Evolutionary conservation across 192 early-diverging fungal species (phyloP), one percentile per base, ranked within the genome.

Genomic region (Podila epicladia): DNA sequence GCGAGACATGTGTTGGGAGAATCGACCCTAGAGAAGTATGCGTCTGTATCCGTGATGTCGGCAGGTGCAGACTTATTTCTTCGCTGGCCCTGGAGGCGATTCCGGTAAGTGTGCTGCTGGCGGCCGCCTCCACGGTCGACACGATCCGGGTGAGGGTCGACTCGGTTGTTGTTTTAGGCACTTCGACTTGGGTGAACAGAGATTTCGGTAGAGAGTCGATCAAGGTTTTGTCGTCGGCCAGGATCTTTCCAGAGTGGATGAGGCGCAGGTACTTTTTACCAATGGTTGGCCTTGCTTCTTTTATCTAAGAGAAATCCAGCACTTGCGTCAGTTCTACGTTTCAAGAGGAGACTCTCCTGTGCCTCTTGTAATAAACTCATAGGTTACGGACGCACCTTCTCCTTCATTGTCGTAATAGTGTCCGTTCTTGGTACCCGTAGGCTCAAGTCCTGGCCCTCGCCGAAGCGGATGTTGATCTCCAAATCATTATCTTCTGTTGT

Each of bases 161-260:
- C 22, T 79, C 33, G 55, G 74, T 45, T 65, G 67, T 32, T 65
- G 67, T n/a, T 28, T 79, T 50, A 1, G 70, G 65, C 2, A 78
- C 60, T 45, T 71, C 62, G 20, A 78, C 67, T 12, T 75, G 73
- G 3, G 62, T 61, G 45, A 73, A 72, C 7, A 75, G 64, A 2
- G 67, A 75, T 33, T 70, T 73, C 59, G 76, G 76, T 32, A 79
- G n/a, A 15, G 70, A 85, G 15, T 86, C 74, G 15, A 64, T 77
- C 38, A 88, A 55, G 0, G 71, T 67, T 53, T 74, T 64, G 19
- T 70, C 58, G 50, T 86, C 84, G 12, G 74, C 33, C 17, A 89
- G 57, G 1, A 89, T 75, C 57, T 85, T 74, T 19, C 88, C 88
- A 41, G 82, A 65, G 63, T 87, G 82, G 48, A 89, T 89, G 19